Base-by-base conservation (phyloP, 345 rosid species). In the Salix suchowensis region DNA sequence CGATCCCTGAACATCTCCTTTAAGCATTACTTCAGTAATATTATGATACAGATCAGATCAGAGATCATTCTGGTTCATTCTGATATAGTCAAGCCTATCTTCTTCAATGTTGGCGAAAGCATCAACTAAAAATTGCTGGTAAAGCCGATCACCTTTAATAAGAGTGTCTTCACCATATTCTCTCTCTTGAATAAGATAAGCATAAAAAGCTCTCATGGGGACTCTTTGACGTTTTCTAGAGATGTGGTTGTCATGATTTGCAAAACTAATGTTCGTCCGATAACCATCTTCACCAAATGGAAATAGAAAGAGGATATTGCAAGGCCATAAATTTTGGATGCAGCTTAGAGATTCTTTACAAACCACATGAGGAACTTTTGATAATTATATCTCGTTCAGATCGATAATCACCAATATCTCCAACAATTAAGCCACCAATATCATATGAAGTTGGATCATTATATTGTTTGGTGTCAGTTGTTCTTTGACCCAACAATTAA, bases 341-440 rank as follows among this genome's bases (percentile, higher is more conserved):
- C 0, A 60, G 5, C 28, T 60, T 60, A 1, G 13, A 60, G 5
- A 60, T 40, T 5, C 54, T 9, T 1, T 68, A 16, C 0, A 12
- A 7, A 3, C 2, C 7, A 0, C 11, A 0, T n/a, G 16, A 2
- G 10, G 7, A 0, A 21, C 12, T 12, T 12, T 42, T 9, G 0
- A 40, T 18, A n/a, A 68, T 5, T 0, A 68, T 68, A 5, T 68
- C 54, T 3, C 32, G 3, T 0, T 42, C 19, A 0, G 5, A 7
- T 0, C 28, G 16, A 10, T 1, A 28, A 0, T 39, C 26, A 4
- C 54, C 54, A 68, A 68, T 19, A 21, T 68, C 32, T 0, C 71
- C 21, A 37, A 68, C 71, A n/a, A 68, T 4, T 7, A 26, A 65
- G 1, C 68, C 68, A 24, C 68, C 40, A 23, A 65, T 65, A 12